Conservation (phyloP, 352 stramenopile genomes). For the Pythium plurisporium region DNA sequence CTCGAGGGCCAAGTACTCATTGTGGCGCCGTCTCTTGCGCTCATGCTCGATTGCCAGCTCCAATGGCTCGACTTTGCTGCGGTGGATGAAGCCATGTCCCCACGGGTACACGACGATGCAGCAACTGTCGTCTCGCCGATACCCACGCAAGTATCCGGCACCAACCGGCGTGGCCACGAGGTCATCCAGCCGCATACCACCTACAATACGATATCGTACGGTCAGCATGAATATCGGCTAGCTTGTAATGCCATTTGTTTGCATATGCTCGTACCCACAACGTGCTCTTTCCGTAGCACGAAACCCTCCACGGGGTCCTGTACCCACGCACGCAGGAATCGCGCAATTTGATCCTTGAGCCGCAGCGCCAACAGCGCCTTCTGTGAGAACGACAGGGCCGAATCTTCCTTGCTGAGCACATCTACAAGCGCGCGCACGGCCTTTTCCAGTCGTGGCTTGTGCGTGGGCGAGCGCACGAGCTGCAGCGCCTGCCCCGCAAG, state of each 20-base stretch:
- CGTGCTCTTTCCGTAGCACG: slow-evolving; percentile 61
- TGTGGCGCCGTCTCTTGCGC: slow-evolving; percentile 18
- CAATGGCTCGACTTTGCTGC: slow-evolving; percentile 40
- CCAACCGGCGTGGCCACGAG: slow-evolving; percentile 58
- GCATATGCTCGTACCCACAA: slow-evolving; percentile 58
- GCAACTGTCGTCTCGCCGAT: slow-evolving; percentile 47
- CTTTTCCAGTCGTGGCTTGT: slow-evolving; percentile 27
- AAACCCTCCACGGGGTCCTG: slow-evolving; percentile 66
- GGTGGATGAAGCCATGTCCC: slow-evolving; percentile 67
- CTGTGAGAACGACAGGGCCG: slow-evolving; percentile 22
- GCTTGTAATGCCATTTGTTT: no score
- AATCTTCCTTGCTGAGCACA: slow-evolving; percentile 18
- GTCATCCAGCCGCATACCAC: slow-evolving; percentile 46
- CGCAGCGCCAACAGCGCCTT: slow-evolving; percentile 43
- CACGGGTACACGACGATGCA: slow-evolving; percentile 72
- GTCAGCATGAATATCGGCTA: no score
- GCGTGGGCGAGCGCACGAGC: slow-evolving; percentile 33
- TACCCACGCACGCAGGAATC: slow-evolving; percentile 67
- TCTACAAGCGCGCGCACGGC: slow-evolving; percentile 28
- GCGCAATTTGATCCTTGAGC: slow-evolving; percentile 64
- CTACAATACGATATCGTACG: slow-evolving; percentile 23
- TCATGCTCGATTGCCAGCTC: slow-evolving; percentile 21
- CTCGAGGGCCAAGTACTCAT: slow-evolving; percentile 42
- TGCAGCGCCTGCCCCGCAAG: slow-evolving; percentile 46
- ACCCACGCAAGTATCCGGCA: slow-evolving; percentile 55